phyloP scores from a whole-genome alignment of 176 grass and related monocot species.

The Secale cereale region DNA sequence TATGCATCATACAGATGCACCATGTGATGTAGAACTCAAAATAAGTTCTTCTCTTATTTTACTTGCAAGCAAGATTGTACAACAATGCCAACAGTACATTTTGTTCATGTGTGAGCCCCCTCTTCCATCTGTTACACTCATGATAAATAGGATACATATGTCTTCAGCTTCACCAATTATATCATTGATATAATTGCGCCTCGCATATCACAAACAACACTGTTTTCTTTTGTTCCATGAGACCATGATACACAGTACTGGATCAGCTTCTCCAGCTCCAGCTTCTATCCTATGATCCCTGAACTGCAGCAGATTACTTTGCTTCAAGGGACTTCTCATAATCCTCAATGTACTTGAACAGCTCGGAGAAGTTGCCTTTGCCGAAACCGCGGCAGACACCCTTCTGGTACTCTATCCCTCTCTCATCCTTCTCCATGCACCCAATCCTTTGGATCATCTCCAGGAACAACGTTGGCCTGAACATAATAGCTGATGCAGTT shows the following conservation, averaged over 20 bases:
- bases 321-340: slow-evolving; percentile 89
- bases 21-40: background rate
- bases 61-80: background rate
- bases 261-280: background rate
- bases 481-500: background rate
- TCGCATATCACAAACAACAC: background rate
- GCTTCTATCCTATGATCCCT: slow-evolving; percentile 25
- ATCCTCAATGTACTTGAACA: slow-evolving; percentile 92
- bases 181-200: background rate
- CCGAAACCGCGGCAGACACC: slow-evolving; percentile 83
- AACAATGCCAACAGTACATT: background rate
- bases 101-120: background rate
- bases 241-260: slow-evolving; percentile 1
- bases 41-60: background rate
- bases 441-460: slow-evolving; percentile 96
- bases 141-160: background rate
- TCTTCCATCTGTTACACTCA: slow-evolving; percentile 10
- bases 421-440: slow-evolving; percentile 79
- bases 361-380: slow-evolving; percentile 85
- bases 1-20: background rate
- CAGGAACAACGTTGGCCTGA: slow-evolving; percentile 87
- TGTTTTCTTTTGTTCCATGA: background rate
- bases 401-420: slow-evolving; percentile 63
- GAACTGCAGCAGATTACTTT: slow-evolving; percentile 37
- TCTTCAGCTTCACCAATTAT: background rate